Base-by-base conservation (phyloP, 768 basidiomycete species). In the Sistotremastrum niveocremeum region DNA sequence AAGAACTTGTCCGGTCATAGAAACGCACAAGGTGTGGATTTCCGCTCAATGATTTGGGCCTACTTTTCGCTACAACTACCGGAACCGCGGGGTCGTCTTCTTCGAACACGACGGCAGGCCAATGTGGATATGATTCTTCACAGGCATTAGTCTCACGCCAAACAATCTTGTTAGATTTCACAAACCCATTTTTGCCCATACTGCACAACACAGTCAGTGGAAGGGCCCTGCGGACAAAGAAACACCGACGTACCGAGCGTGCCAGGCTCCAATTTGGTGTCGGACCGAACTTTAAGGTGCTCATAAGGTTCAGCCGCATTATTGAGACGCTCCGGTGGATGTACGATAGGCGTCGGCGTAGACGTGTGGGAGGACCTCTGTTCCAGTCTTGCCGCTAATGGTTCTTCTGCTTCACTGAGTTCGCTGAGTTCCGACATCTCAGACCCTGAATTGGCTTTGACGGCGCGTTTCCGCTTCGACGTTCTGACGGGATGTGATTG, bases 111-210 rank as follows among this genome's bases (percentile, higher is more conserved):
- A 84, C 77, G 6, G 81, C 90, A 37, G 90, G 86, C 80, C 84
- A 94, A 79, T 80, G 93, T 1, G 90, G 90, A 54, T 69, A 91
- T 0, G 79, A 73, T 34, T 66, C 86, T 87, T n/a, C 47, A 8
- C 6, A 42, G 41, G 43, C 41, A 52, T 37, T 31, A 5, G 35
- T 34, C 29, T 8, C 28, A 29, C 8, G 40, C 20, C 8, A 49
- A 30, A 12, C 12, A 42, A 33, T 7, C 6, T 30, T 34, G 33
- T 32, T 32, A 7, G 32, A 12, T 33, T 11, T 36, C 29, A 62
- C 77, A 49, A 52, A 81, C 81, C 67, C 46, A 74, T 65, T 70
- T 89, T 90, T 0, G 83, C 87, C 88, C 89, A 93, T 1, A 91
- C 89, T 87, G 44, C 3, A 48, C 7, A 41, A 41, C 40, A 30